Evolutionary conservation across 2,329 filamentous ascomycete species (phyloP), one percentile per base, ranked within the genome.

Genomic region (Diaporthe australafricana): DNA sequence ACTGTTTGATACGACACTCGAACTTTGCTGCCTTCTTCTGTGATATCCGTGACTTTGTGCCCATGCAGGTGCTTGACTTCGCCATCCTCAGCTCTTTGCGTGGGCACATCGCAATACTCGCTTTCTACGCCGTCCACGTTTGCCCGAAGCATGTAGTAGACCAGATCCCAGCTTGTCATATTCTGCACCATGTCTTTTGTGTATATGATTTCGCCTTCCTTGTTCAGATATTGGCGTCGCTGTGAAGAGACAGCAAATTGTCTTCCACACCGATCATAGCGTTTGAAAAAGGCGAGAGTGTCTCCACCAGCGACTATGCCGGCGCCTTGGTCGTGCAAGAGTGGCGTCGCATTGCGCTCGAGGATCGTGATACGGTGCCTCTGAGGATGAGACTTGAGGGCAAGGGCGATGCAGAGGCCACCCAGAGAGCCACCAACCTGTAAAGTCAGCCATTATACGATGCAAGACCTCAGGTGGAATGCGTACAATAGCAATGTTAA

Each of bases 101-200:
- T 70, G 2, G 80, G 80, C 0, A 77, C 78, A 5, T 79, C 73
- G 73, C 75, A 81, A 69, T 83, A 82, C 0, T 76, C 27, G 62
- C 77, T 81, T 42, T 77, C 63, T 14, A 78, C 63, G 1, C 82
- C 82, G 70, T 87, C 84, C 63, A 84, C 85, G 67, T 84, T 83
- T 70, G 83, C 83, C 38, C 85, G 79, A 73, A 86, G 78, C 8
- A 86, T 72, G 65, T 84, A 78, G 73, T 86, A 86, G 11, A 84
- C 77, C 45, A 86, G 70, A 69, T 86, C 84, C 85, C 85, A 87
- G 25, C 83, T 84, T 4, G 83, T 86, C 85, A 86, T 86, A 70
- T 79, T 78, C 75, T 86, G 84, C 40, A 76, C 73, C 71, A 79
- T 79, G 25, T 81, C 77, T 30, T 79, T 77, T 12, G 72, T 75